A percentile compares a stretch with the other conserved stretches of the same genome.
phyloP scores from a whole-genome alignment of 106 monocot genomes.

The Phalaenopsis equestris region DNA sequence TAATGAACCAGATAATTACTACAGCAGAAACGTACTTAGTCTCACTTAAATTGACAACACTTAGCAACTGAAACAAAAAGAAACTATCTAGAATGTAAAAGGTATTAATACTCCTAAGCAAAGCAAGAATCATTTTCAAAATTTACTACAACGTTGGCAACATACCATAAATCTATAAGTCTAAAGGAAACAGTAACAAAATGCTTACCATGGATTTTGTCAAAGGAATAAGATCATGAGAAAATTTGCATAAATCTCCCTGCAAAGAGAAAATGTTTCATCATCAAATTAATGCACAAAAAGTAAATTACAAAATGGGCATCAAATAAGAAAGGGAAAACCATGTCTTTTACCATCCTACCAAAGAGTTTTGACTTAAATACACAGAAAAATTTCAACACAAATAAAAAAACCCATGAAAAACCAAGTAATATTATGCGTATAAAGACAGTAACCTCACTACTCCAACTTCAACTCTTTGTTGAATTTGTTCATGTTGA shows the following conservation, averaged over 20 bases:
- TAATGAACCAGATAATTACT: background rate
- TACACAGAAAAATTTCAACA: background rate
- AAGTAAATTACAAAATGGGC: background rate
- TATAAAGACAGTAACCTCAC: background rate
- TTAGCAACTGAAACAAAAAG: background rate
- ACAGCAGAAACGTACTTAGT: background rate
- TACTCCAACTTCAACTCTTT: background rate
- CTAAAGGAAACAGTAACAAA: background rate
- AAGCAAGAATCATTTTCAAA: background rate
- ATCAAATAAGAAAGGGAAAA: background rate
- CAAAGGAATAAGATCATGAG: slow-evolving; percentile 72
- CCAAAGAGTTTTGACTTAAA: background rate
- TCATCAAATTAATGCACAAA: slow-evolving; percentile 1
- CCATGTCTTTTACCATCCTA: background rate
- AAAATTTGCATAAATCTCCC: slow-evolving; percentile 80
- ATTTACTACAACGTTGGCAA: background rate
- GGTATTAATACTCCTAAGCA: background rate
- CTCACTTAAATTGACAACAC: background rate
- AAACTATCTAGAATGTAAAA: background rate
- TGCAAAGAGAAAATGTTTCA: slow-evolving; percentile 20
- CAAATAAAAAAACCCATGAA: background rate
- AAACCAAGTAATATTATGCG: background rate
- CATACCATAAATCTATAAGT: background rate
- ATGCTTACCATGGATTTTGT: slow-evolving; percentile 71
- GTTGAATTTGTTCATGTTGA: background rate